phyloP scores from a whole-genome alignment of 1,284 basidiomycete genomes.

The Xerocomus minutiporus region DNA sequence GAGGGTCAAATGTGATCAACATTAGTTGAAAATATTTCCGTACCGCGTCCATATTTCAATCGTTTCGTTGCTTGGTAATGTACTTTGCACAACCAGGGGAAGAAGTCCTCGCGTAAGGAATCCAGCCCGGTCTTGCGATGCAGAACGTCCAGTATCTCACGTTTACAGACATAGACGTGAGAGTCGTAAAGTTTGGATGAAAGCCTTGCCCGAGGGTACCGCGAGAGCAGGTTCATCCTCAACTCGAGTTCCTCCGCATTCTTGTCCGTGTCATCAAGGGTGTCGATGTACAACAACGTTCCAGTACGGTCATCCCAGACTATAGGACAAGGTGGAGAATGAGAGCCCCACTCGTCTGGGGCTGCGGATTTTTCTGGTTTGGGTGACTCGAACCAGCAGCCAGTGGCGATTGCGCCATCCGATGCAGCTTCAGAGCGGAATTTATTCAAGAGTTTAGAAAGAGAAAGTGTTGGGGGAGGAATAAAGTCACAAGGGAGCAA shows the following conservation, averaged over 20 bases:
- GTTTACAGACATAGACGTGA: conserved; percentile 85
- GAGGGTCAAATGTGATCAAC: not conserved
- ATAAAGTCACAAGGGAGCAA: conserved; percentile 91
- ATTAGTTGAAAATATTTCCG: conserved; percentile 9
- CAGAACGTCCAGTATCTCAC: conserved; percentile 69
- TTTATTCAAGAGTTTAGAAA: conserved; percentile 72
- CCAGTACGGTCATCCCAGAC: conserved; percentile 61
- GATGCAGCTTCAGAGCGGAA: conserved; percentile 69
- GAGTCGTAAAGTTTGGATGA: conserved; percentile 76
- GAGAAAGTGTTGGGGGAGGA: conserved; percentile 66
- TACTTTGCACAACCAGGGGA: conserved; percentile 86
- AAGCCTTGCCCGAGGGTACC: conserved; percentile 71
- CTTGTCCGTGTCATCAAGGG: conserved; percentile 60
- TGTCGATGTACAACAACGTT: conserved; percentile 70
- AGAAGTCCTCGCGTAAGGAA: conserved; percentile 80
- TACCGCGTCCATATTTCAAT: conserved; percentile 55
- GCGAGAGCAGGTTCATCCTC: conserved; percentile 66
- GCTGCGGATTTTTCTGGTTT: conserved; percentile 51
- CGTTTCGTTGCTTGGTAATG: conserved; percentile 65
- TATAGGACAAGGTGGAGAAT: conserved; percentile 45
- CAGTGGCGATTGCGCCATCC: conserved; percentile 68
- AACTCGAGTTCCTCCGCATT: conserved; percentile 70
- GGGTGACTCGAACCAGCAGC: conserved; percentile 67
- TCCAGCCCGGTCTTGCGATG: conserved; percentile 66
- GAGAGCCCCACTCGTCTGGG: conserved; percentile 63